Evolutionary conservation across 2,329 filamentous ascomycete species (phyloP).

Genomic region (Ophiostoma novo-ulmi): DNA sequence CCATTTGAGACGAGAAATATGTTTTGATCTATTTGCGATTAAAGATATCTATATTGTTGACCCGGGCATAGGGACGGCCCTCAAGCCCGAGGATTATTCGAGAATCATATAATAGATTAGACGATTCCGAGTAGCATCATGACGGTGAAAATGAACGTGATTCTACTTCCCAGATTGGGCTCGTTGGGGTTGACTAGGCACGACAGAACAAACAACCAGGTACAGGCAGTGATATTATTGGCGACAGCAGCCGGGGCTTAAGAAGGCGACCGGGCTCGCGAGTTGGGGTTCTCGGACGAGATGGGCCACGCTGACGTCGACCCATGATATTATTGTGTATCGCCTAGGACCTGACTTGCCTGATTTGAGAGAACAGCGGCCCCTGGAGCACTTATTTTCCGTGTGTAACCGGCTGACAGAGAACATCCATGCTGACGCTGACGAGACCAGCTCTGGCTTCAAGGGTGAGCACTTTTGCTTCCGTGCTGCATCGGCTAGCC

Average conservation of each 20-base stretch:
- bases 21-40: not conserved
- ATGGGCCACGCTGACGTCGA: not conserved
- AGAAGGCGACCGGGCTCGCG: not conserved
- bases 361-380: not conserved
- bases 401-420: not conserved
- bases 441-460: not conserved
- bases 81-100: not conserved
- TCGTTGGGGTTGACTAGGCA: not conserved
- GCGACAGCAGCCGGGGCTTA: not conserved
- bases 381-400: not conserved
- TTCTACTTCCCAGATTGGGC: not conserved
- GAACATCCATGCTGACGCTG: not conserved
- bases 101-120: not conserved
- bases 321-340: not conserved
- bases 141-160: not conserved
- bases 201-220: not conserved
- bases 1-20: not conserved
- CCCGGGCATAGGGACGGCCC: not conserved
- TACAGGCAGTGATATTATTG: not conserved
- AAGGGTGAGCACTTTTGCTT: not conserved
- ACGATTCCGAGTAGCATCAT: not conserved
- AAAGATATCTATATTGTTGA: not conserved
- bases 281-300: slow-evolving; percentile 3
- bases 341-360: not conserved
- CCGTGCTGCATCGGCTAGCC: not conserved